phyloP scores from a whole-genome alignment of 2,329 filamentous ascomycete genomes.

The Coleophoma crateriformis region DNA sequence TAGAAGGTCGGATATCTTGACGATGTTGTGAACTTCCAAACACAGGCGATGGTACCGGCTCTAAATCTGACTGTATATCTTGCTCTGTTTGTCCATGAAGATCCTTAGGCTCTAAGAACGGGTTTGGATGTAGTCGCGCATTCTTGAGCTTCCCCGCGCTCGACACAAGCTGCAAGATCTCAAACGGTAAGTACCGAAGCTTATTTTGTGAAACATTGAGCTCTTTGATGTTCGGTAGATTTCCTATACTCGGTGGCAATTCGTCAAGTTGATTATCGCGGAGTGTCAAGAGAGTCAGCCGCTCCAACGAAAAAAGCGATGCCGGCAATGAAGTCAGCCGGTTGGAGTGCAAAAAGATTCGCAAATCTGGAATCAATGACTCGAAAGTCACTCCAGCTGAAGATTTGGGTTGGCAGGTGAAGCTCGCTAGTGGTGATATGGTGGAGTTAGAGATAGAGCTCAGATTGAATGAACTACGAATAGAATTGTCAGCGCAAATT shows the following conservation, averaged over 20 bases:
- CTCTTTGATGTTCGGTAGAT: constrained; percentile 50
- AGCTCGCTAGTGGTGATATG: constrained; percentile 48
- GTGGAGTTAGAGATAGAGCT: constrained; percentile 49
- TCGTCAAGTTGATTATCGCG: constrained; percentile 57
- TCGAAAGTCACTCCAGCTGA: constrained; percentile 37
- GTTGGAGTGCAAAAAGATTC: constrained; percentile 59
- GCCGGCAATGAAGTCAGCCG: constrained; percentile 48
- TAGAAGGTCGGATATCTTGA: too few species aligned
- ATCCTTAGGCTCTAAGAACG: constrained; percentile 42
- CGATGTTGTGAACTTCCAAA: not conserved
- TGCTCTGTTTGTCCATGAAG: constrained; percentile 2
- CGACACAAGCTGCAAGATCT: constrained; percentile 52
- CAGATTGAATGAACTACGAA: constrained; percentile 28
- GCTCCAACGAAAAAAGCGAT: constrained; percentile 54
- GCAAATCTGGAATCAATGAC: constrained; percentile 50
- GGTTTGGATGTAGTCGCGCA: constrained; percentile 58
- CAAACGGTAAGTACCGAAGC: constrained; percentile 54
- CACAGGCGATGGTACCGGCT: not conserved
- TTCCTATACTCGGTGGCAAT: constrained; percentile 53
- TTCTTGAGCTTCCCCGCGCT: constrained; percentile 38
- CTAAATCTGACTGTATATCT: not conserved
- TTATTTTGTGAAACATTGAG: constrained; percentile 63
- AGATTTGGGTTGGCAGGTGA: constrained; percentile 38
- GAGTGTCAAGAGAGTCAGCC: constrained; percentile 60
- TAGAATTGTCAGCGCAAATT: not conserved